Evolutionary conservation across 306 rosid genomes (phyloP), one percentile per base, ranked within the genome.

Genomic region (Fagus sylvatica): DNA sequence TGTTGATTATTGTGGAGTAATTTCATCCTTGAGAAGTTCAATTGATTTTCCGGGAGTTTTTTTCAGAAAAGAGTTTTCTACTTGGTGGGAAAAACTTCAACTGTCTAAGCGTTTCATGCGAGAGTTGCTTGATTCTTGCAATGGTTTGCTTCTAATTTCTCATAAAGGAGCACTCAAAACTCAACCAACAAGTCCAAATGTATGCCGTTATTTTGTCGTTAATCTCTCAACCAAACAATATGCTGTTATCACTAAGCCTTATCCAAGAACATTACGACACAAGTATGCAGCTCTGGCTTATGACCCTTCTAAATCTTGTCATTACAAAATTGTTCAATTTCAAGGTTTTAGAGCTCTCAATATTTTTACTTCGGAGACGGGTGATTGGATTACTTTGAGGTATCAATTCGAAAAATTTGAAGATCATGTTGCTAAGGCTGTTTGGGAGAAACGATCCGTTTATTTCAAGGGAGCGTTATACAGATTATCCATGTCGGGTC

Each of bases 201-300:
- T 37, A 11, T 46, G 51, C 46, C 11, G 12, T 12, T 70, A 70
- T 30, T 0, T 10, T 70, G 61, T 71, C 15, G 7, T 30, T 13
- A 51, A 71, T 42, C 40, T 17, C 16, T 30, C 48, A 40, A 71
- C 74, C 46, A 13, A 30, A 13, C 74, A 51, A 17, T 28, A 2
- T 13, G 42, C 15, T 5, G 11, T 4, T 33, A 41, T 49, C 33
- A 3, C 74, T 49, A 11, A 15, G 2, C 37, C 55, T 42, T 5
- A 41, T 41, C 46, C 46, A 41, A 19, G 8, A 9, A 71, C 16
- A 7, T 4, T 12, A 1, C 1, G 16, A 1, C 4, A 48, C 2
- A 33, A 33, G 12, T 71, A 71, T 34, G 75, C 75, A 13, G 32
- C 64, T 4, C 4, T 71, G 57, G 64, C 75, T 71, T 71, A 71